Percentiles rank a stretch among this genome's conserved stretches.
These are phyloP conservation scores for Pterulicium gracile DNA, from an alignment of 1,284 basidiomycete species.

Conservation along the genomic window DNA sequence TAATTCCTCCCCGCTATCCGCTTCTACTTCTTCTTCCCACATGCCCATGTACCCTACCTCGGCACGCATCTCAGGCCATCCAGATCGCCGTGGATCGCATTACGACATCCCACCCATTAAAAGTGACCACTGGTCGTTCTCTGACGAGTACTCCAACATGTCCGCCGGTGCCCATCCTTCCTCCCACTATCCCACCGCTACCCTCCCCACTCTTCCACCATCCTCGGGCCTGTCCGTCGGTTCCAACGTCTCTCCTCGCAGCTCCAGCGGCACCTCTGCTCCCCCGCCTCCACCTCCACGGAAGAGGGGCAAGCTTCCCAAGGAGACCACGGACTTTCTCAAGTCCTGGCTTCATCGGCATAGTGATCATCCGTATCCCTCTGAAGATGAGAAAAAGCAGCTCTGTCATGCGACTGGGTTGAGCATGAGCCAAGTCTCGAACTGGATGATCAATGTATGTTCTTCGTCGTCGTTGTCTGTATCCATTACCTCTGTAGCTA, in stretches of 20 bases:
- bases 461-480: slow-evolving; percentile 9
- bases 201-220: slow-evolving; percentile 26
- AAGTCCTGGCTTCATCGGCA: slow-evolving; percentile 88
- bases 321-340: slow-evolving; percentile 82
- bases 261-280: slow-evolving; percentile 37
- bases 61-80: slow-evolving; percentile 57
- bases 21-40: slow-evolving; percentile 19
- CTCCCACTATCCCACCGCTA: slow-evolving; percentile 27
- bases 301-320: slow-evolving; percentile 80
- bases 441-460: slow-evolving; percentile 87
- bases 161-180: slow-evolving; percentile 18
- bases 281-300: slow-evolving; percentile 55
- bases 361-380: slow-evolving; percentile 83
- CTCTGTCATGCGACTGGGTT: slow-evolving; percentile 78
- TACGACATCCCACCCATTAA: slow-evolving; percentile 1
- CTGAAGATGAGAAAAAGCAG: slow-evolving; percentile 85
- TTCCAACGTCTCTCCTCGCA: slow-evolving; percentile 35
- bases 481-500: slow-evolving; percentile 12
- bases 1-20: slow-evolving; percentile 26
- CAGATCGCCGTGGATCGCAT: slow-evolving; percentile 42
- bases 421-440: slow-evolving; percentile 81
- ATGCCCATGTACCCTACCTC: slow-evolving; percentile 56
- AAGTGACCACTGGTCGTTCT: slow-evolving; percentile 1
- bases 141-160: not conserved
- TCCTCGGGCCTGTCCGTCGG: slow-evolving; percentile 33